phyloP scores from a whole-genome alignment of 2,329 filamentous ascomycete species.

The Diaporthe vexans region DNA sequence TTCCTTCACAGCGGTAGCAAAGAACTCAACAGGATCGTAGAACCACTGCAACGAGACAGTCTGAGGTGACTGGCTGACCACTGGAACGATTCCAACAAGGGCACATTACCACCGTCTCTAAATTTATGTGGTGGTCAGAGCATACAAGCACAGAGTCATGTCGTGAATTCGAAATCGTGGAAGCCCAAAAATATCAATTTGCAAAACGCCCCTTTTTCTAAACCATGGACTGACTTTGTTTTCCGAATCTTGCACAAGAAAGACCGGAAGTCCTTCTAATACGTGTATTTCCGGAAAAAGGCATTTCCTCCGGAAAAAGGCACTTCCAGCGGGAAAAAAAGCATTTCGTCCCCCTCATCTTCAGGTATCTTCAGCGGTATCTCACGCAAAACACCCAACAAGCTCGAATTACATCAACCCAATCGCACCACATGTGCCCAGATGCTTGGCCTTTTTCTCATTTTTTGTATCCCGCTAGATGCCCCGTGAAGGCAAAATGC shows the following conservation, averaged over 20 bases:
- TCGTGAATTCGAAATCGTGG: no score
- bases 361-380: background rate
- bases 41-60: background rate
- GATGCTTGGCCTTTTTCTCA: background rate
- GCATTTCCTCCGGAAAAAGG: background rate
- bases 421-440: no score
- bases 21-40: no score
- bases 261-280: background rate
- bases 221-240: background rate
- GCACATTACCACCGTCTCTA: no score
- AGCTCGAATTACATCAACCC: background rate
- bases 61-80: background rate
- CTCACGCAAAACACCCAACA: background rate
- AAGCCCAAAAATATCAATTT: conserved; percentile 3
- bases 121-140: no score
- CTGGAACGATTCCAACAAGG: background rate
- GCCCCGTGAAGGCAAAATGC: background rate
- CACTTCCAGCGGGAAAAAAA: background rate
- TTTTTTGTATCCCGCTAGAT: background rate
- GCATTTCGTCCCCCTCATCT: background rate
- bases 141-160: no score
- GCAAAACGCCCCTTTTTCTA: conserved; percentile 24
- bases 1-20: no score
- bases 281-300: background rate
- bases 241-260: background rate